phyloP scores from a whole-genome alignment of 192 early-diverging fungal genomes.

The Backusella parvicylindrica region DNA sequence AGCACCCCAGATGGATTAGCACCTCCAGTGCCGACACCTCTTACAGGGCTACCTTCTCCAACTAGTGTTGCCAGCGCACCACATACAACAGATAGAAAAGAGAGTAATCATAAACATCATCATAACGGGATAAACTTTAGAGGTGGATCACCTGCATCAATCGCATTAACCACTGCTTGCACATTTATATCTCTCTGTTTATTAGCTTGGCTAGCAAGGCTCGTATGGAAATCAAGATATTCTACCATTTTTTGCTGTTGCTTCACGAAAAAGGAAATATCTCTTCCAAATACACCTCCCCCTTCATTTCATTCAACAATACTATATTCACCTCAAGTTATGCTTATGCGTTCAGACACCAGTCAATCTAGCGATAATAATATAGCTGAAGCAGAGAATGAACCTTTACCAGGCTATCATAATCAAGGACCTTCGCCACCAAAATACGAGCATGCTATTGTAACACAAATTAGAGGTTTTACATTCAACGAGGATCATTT shows the following conservation, averaged over 20 bases:
- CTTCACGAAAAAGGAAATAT: background rate
- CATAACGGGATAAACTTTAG: background rate
- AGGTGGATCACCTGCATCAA: background rate
- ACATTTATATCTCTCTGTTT: background rate
- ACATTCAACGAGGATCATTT: background rate
- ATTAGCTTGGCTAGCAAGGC: background rate
- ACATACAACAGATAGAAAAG: background rate
- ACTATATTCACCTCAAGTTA: background rate
- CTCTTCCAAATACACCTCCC: background rate
- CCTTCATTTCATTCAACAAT: background rate
- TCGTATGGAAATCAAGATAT: background rate
- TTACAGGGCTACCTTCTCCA: background rate
- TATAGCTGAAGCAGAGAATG: background rate
- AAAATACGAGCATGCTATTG: slow-evolving; percentile 24
- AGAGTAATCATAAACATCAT: background rate
- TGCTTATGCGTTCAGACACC: background rate
- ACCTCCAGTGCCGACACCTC: slow-evolving; percentile 1
- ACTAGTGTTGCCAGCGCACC: background rate
- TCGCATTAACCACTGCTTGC: background rate
- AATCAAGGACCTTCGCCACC: slow-evolving; percentile 14
- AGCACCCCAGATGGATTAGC: background rate
- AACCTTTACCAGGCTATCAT: slow-evolving; percentile 9
- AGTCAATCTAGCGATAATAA: background rate
- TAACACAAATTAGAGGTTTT: slow-evolving; percentile 16
- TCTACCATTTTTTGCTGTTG: slow-evolving; percentile 3